Base-by-base conservation (phyloP, 1,139 yeast genomes). In the Debaryomyces subglobosus region DNA sequence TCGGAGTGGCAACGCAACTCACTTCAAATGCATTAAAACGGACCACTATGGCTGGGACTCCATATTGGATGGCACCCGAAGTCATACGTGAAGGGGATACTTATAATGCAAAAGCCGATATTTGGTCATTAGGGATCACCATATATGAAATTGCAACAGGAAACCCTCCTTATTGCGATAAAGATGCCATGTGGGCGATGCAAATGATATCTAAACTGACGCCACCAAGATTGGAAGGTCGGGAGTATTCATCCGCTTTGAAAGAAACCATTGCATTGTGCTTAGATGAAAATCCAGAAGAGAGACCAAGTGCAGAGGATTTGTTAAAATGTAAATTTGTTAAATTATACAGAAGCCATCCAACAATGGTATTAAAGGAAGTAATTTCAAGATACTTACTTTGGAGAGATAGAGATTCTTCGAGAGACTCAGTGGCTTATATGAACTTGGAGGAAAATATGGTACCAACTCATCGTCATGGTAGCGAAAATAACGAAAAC, bases 61-160 rank as follows among this genome's bases (percentile, higher is more conserved):
- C 99, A 0, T 95, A 92, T 65, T 95, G 99, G 99, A 95, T 95
- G 99, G 99, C 99, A 0, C 99, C 99, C 0, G 99, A 94, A 65
- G 99, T 94, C 23, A 94, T 94, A 39, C 82, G 92, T 63, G 98
- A 94, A 64, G 99, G 99, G 29, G 87, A 87, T 18, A 77, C 86
- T 2, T 90, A 90, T 65, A 89, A 89, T 59, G 82, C 84, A 45
- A 90, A 88, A 67, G 96, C 95, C 0, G 97, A 90, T 64, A 88
- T 90, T 9, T 90, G 97, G 97, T 89, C 96, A 1, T 68, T 94
- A 45, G 99, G 99, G 15, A 89, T 95, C 49, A 94, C 99, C 0
- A 77, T 91, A 7, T 95, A 85, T 68, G 99, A 95, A 68, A 86
- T 94, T 51, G 96, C 97, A 12, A 92, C 98, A 0, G 99, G 99